Evolutionary conservation across 495 filamentous ascomycete species (phyloP).

Genomic region (Cenococcum geophilum): DNA sequence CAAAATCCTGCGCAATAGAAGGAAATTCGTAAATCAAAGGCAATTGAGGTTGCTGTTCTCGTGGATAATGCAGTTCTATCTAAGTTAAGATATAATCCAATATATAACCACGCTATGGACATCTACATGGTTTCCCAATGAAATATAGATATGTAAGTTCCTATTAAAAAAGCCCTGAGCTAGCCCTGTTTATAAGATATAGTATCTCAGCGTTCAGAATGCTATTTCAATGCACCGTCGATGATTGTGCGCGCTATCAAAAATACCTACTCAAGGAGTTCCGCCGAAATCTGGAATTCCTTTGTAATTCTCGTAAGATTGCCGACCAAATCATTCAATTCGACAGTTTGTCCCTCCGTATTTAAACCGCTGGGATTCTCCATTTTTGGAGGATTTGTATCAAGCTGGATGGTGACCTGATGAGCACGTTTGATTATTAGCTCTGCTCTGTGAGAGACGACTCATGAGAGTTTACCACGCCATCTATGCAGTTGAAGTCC

Average conservation of each 20-base stretch:
- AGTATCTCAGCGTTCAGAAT: not conserved
- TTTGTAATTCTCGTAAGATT: conserved; percentile 32
- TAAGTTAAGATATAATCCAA: too few relatives aligned
- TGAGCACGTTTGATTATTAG: conserved; percentile 12
- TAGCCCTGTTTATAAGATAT: not conserved
- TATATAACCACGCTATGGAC: too few relatives aligned
- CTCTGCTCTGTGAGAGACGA: conserved; percentile 12
- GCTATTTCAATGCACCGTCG: not conserved
- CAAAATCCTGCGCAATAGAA: too few relatives aligned
- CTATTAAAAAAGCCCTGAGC: not conserved
- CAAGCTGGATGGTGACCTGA: conserved; percentile 61
- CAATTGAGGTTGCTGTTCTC: too few relatives aligned
- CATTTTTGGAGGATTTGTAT: conserved; percentile 55
- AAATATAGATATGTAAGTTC: not conserved
- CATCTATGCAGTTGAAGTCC: conserved; percentile 58
- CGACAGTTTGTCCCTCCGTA: conserved; percentile 14
- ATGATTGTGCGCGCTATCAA: not conserved
- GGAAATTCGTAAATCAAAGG: too few relatives aligned
- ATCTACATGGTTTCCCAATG: too few relatives aligned
- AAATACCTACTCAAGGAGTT: conserved; percentile 26
- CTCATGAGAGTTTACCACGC: conserved; percentile 48
- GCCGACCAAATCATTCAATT: conserved; percentile 28
- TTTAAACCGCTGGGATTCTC: conserved; percentile 30
- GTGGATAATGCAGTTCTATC: too few relatives aligned
- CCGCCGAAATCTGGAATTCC: conserved; percentile 30